Conservation (phyloP, 169 alveolate genomes). For the Theileria sp. region DNA sequence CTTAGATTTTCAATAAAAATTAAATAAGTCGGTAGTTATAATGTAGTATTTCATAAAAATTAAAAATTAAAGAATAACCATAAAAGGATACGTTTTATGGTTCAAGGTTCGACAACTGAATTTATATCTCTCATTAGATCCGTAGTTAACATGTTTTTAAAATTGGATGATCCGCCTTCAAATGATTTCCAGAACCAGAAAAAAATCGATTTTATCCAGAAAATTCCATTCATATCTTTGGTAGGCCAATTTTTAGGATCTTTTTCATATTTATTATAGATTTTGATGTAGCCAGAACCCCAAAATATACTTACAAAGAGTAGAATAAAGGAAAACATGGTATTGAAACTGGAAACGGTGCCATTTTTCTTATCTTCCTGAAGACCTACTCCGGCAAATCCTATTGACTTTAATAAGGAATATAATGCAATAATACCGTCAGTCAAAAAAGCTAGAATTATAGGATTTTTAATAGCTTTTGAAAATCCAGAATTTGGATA, state of each 20-base stretch:
- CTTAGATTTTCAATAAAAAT: too few relatives aligned
- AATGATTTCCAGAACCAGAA: constrained; percentile 10
- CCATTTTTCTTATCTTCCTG: constrained; percentile 26
- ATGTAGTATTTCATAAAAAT: too few relatives aligned
- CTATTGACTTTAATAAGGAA: constrained; percentile 18
- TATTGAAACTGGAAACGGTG: constrained; percentile 17
- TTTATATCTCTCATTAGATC: constrained; percentile 16
- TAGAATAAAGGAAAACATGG: constrained; percentile 13
- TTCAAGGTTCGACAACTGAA: background rate
- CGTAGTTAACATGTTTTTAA: background rate
- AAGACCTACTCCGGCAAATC: constrained; percentile 25
- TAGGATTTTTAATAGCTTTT: background rate
- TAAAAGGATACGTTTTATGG: background rate
- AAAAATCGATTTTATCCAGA: constrained; percentile 4
- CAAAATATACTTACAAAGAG: constrained; percentile 4
- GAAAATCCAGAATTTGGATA: constrained; percentile 13
- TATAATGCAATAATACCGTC: constrained; percentile 5
- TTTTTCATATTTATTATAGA: constrained; percentile 2
- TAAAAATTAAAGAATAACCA: too few relatives aligned
- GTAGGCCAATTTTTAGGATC: constrained; percentile 26
- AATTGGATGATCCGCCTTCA: constrained; percentile 7
- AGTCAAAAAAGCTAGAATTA: constrained; percentile 5
- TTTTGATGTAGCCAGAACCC: constrained; percentile 33
- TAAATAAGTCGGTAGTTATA: background rate
- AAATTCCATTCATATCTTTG: background rate